Conservation (phyloP, 768 basidiomycete species). For the Phlebiopsis gigantea region DNA sequence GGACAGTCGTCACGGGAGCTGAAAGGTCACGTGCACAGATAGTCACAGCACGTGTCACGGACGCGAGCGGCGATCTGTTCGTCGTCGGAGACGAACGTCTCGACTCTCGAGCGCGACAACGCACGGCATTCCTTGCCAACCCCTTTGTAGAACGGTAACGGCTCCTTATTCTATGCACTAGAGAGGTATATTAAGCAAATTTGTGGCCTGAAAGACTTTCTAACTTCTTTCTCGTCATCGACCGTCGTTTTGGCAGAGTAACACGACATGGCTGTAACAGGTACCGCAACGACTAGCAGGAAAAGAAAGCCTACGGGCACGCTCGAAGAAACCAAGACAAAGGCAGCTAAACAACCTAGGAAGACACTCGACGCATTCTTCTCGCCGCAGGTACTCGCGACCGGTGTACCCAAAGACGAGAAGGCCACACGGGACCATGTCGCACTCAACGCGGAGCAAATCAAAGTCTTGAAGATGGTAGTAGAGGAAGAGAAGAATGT, state of each 20-base stretch:
- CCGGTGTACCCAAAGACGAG: slow-evolving; percentile 12
- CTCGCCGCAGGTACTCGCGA: slow-evolving; percentile 22
- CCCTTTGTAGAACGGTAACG: background rate
- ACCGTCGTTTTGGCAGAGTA: background rate
- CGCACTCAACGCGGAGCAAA: slow-evolving; percentile 50
- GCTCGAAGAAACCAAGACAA: slow-evolving; percentile 12
- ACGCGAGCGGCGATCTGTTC: too few relatives aligned
- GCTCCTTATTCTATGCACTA: background rate
- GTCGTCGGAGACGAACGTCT: background rate
- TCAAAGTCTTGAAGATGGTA: slow-evolving; percentile 42
- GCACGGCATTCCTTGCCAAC: background rate
- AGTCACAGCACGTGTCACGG: background rate
- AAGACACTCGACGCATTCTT: slow-evolving; percentile 31
- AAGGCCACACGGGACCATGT: slow-evolving; percentile 26
- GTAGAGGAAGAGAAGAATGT: slow-evolving; percentile 55
- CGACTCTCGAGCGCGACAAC: background rate
- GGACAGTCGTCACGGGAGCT: background rate
- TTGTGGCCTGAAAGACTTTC: too few relatives aligned
- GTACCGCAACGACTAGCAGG: slow-evolving; percentile 9
- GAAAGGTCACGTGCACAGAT: background rate
- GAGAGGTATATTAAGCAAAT: background rate
- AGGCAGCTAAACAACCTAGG: slow-evolving; percentile 24
- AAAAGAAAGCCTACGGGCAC: slow-evolving; percentile 29
- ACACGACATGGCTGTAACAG: background rate
- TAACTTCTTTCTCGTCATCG: background rate